phyloP scores from a whole-genome alignment of 2,329 filamentous ascomycete species.

The Epichloe typhina region DNA sequence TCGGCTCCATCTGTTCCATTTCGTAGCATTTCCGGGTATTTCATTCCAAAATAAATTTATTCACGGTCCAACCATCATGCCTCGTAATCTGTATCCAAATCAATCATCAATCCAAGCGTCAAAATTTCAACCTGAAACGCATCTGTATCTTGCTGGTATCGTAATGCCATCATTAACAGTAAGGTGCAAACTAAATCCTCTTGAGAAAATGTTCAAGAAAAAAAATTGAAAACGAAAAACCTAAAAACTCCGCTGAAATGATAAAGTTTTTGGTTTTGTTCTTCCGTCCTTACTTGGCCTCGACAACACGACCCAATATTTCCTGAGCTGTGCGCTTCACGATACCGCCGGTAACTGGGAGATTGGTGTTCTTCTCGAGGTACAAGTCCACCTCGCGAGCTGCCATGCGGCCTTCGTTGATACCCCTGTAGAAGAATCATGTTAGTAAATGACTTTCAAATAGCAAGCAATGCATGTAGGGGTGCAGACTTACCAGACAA shows the following conservation, averaged over 20 bases:
- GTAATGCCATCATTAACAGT: constrained; percentile 3
- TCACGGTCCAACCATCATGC: background rate
- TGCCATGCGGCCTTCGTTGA: constrained; percentile 90
- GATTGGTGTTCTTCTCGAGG: constrained; percentile 64
- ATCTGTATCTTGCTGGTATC: constrained; percentile 8
- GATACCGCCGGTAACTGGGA: constrained; percentile 88
- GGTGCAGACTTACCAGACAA: constrained; percentile 64
- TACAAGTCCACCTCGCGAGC: constrained; percentile 85
- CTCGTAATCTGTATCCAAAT: background rate
- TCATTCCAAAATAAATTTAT: background rate
- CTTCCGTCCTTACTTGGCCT: constrained; percentile 5
- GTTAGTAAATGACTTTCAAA: background rate
- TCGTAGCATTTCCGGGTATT: background rate
- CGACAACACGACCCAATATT: constrained; percentile 32
- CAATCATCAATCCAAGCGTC: background rate
- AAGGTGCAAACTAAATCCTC: background rate
- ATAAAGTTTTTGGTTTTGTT: background rate
- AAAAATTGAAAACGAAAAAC: background rate
- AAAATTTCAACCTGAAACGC: background rate
- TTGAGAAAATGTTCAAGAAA: background rate
- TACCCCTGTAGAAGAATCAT: constrained; percentile 46
- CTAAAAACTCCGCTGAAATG: background rate
- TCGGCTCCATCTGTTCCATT: too few species aligned
- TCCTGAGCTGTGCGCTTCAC: constrained; percentile 71
- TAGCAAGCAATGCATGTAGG: background rate